Percentiles rank a stretch among this genome's conserved stretches.
Evolutionary conservation across 495 filamentous ascomycete genomes (phyloP).

Genomic region (Tuber melanosporum): DNA sequence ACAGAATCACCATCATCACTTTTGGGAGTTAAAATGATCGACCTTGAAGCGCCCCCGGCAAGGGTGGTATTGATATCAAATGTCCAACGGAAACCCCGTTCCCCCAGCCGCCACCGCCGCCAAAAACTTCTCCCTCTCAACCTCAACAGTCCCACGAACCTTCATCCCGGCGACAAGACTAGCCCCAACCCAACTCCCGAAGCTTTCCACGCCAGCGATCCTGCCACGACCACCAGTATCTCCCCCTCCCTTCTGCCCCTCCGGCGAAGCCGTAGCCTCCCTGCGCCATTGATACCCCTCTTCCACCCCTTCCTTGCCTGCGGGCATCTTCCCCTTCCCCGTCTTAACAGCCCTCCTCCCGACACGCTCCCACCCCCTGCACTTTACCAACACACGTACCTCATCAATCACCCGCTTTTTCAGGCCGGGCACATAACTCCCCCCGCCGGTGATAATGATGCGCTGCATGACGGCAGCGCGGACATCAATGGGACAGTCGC

Average conservation of each 20-base stretch:
- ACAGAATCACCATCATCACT: neutral
- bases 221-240: slow-evolving; percentile 45
- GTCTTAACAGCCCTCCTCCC: slow-evolving; percentile 41
- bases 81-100: slow-evolving; percentile 32
- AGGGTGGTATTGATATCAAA: slow-evolving; percentile 12
- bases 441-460: slow-evolving; percentile 80
- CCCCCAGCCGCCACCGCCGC: slow-evolving; percentile 32
- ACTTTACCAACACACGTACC: slow-evolving; percentile 55
- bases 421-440: slow-evolving; percentile 70
- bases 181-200: slow-evolving; percentile 84
- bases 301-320: neutral
- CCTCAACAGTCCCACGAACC: slow-evolving; percentile 67
- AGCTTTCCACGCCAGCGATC: slow-evolving; percentile 68
- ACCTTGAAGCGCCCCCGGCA: neutral
- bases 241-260: neutral
- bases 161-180: slow-evolving; percentile 75
- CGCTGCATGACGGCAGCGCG: slow-evolving; percentile 81
- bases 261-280: slow-evolving; percentile 32
- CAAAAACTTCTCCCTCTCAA: slow-evolving; percentile 63
- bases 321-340: slow-evolving; percentile 8
- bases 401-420: slow-evolving; percentile 74
- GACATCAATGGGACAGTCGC: slow-evolving; percentile 70
- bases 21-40: neutral
- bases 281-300: slow-evolving; percentile 12
- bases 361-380: slow-evolving; percentile 65